phyloP scores from a whole-genome alignment of 2,329 filamentous ascomycete species.

The Ophiostoma quercus region DNA sequence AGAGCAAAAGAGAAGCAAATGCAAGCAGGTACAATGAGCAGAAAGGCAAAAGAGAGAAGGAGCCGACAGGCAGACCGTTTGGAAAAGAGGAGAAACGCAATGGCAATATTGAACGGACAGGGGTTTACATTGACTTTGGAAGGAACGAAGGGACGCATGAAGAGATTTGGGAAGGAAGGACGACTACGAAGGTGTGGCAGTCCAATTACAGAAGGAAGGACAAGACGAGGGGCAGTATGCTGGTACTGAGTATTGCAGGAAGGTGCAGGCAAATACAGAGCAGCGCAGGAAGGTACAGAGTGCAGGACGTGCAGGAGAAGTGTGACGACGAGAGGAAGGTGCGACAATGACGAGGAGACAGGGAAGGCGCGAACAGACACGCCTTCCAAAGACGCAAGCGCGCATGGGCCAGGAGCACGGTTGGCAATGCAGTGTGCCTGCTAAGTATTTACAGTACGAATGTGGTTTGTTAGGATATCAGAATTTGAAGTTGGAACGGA shows the following conservation, averaged over 20 bases:
- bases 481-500: too few species aligned
- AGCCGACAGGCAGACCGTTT: neutral
- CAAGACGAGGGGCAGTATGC: conserved; percentile 9
- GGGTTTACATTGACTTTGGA: neutral
- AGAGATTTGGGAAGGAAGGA: neutral
- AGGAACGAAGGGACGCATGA: neutral
- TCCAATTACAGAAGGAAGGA: conserved; percentile 3
- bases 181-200: neutral
- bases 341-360: conserved; percentile 1
- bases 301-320: neutral
- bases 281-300: too few species aligned
- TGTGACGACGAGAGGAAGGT: conserved; percentile 6
- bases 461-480: too few species aligned
- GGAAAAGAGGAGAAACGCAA: conserved; percentile 7
- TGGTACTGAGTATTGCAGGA: too few species aligned
- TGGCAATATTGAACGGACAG: neutral
- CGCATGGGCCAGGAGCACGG: neutral
- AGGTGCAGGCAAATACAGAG: neutral
- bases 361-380: neutral
- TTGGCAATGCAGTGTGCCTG: neutral
- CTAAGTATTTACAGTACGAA: neutral
- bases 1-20: neutral
- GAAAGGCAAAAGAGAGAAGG: neutral
- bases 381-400: neutral
- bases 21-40: neutral